Conservation (phyloP, 345 rosid species). For the Eucalyptus curtisii region DNA sequence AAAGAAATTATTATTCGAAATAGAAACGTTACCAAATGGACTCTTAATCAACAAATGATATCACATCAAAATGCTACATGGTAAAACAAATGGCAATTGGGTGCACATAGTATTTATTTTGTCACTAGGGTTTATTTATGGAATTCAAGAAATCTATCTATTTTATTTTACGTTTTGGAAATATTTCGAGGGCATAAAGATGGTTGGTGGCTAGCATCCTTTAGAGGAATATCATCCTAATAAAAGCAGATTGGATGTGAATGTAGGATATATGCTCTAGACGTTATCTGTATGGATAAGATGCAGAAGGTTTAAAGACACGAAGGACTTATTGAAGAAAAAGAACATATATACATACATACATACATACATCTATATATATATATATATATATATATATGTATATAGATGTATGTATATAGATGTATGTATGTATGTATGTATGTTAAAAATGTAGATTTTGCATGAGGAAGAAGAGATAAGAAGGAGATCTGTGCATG, state of each 20-base stretch:
- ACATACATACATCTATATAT: too few species aligned
- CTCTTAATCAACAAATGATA: not conserved
- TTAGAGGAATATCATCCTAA: not conserved
- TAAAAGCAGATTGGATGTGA: not conserved
- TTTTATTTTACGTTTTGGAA: not conserved
- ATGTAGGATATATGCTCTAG: not conserved
- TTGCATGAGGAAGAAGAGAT: not conserved
- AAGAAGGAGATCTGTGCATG: not conserved
- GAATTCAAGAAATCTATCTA: not conserved
- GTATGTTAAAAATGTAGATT: too few species aligned
- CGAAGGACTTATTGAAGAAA: not conserved
- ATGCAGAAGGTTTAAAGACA: not conserved
- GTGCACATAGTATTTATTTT: not conserved
- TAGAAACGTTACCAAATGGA: accelerated
- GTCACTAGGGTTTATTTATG: not conserved
- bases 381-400: too few species aligned
- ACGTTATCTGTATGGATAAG: not conserved
- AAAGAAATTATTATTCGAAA: too few species aligned
- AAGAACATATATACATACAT: too few species aligned
- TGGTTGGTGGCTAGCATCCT: not conserved
- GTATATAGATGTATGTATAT: too few species aligned
- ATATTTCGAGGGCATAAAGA: not conserved
- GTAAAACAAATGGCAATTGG: not conserved
- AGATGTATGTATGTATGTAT: too few species aligned
- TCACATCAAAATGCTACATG: not conserved